Conservation (phyloP, 768 basidiomycete genomes). For the Mycena alexandri region DNA sequence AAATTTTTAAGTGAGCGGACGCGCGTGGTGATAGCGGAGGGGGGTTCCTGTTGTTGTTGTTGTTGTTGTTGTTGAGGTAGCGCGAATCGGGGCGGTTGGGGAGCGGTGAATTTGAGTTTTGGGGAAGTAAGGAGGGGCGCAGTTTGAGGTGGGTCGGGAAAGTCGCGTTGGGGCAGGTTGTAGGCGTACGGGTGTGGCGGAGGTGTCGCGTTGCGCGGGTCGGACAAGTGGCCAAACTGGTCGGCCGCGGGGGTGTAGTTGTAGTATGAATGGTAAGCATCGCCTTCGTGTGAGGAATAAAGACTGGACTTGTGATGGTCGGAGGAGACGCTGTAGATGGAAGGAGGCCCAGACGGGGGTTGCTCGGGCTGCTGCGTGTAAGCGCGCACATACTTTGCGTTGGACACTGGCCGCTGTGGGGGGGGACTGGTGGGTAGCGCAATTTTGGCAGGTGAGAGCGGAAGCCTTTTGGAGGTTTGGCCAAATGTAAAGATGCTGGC, state of each 20-base stretch:
- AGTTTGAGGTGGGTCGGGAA: constrained; percentile 42
- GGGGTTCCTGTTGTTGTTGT: constrained; percentile 15
- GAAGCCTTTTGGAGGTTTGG: constrained; percentile 41
- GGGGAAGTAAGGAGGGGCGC: constrained; percentile 43
- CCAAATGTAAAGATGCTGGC: constrained; percentile 67
- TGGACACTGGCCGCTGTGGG: constrained; percentile 11
- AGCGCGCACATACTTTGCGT: constrained; percentile 20
- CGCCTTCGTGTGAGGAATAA: constrained; percentile 30
- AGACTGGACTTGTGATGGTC: constrained; percentile 27
- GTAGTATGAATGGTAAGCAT: constrained; percentile 37
- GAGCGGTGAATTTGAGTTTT: constrained; percentile 44
- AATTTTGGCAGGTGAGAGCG: constrained; percentile 39
- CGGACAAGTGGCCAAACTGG: constrained; percentile 30
- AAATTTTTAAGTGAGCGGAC: constrained; percentile 62
- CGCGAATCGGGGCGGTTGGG: constrained; percentile 32
- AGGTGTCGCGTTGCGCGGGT: constrained; percentile 40
- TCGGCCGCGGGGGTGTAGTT: constrained; percentile 32
- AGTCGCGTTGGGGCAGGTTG: constrained; percentile 42
- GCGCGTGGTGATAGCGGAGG: constrained; percentile 10
- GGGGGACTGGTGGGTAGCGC: constrained; percentile 30
- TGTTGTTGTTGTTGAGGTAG: constrained; percentile 34
- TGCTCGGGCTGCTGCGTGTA: constrained; percentile 21
- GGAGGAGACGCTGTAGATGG: constrained; percentile 34
- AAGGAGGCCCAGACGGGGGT: constrained; percentile 26
- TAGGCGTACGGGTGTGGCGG: constrained; percentile 66